These are phyloP conservation scores for Wickerhamomyces sp. DNA, from an alignment of 1,139 yeast species.

Conservation along the genomic window DNA sequence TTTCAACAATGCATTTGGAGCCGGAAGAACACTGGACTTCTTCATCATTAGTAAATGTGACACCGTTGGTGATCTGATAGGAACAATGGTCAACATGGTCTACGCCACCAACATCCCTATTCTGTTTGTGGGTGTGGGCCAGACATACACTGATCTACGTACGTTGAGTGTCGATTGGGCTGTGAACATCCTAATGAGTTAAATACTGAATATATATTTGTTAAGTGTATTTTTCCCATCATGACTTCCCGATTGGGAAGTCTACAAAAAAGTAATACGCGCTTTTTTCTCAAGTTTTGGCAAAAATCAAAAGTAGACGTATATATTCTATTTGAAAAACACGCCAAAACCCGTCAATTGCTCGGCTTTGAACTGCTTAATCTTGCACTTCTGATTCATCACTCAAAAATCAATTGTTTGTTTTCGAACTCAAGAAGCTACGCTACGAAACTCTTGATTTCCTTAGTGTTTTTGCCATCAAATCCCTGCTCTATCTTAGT, in stretches of 20 bases:
- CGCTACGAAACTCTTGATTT: too few species aligned
- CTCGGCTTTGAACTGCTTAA: neutral
- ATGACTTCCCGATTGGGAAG: conserved; percentile 12
- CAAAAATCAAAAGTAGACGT: neutral
- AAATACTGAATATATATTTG: conserved; percentile 5
- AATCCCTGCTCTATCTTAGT: too few species aligned
- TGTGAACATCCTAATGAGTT: conserved; percentile 74
- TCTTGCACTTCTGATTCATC: too few species aligned
- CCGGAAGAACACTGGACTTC: conserved; percentile 75
- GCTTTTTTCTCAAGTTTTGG: too few species aligned
- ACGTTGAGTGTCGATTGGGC: conserved; percentile 93
- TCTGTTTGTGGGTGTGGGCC: conserved; percentile 94
- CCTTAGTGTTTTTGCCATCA: too few species aligned
- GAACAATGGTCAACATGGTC: conserved; percentile 97
- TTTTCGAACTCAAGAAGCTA: too few species aligned
- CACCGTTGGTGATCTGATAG: conserved; percentile 95
- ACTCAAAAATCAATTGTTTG: too few species aligned
- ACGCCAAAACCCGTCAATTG: neutral
- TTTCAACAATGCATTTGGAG: conserved; percentile 91
- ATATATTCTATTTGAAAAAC: neutral
- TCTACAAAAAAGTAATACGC: conserved; percentile 7
- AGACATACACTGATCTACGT: conserved; percentile 91
- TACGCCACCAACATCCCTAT: conserved; percentile 96
- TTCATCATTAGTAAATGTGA: conserved; percentile 94
- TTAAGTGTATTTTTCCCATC: conserved; percentile 4